Conservation (phyloP, 176 grass and related monocot species). For the Triticum timopheevii region DNA sequence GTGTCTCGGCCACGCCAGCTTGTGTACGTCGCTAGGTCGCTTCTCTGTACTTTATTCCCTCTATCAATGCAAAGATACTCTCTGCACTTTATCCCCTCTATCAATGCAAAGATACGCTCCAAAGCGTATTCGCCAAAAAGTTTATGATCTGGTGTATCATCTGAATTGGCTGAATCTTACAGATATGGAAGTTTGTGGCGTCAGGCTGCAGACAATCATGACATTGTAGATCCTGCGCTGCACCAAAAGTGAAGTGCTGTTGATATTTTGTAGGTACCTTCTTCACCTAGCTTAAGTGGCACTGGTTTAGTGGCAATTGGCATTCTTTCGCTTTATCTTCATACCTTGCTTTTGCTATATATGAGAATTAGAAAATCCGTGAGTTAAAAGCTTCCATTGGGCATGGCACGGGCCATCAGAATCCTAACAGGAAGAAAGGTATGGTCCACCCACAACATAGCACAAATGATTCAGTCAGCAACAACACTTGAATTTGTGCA, state of each 20-base stretch:
- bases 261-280: background rate
- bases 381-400: background rate
- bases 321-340: background rate
- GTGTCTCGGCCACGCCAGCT: too few species aligned
- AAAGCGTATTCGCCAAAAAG: too few species aligned
- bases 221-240: background rate
- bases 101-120: too few species aligned
- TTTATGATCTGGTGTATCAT: background rate
- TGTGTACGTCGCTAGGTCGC: too few species aligned
- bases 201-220: background rate
- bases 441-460: background rate
- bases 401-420: background rate
- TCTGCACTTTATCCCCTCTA: too few species aligned
- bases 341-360: background rate
- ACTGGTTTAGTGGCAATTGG: background rate
- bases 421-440: background rate
- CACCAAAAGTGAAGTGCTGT: background rate
- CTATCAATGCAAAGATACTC: too few species aligned
- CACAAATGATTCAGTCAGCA: background rate
- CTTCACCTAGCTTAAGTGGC: background rate
- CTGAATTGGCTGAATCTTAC: constrained; percentile 12
- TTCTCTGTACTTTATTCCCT: too few species aligned
- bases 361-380: background rate
- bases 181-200: background rate
- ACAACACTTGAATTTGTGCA: background rate